phyloP scores from a whole-genome alignment of 2,329 filamentous ascomycete species.

The Curvularia spicifera region DNA sequence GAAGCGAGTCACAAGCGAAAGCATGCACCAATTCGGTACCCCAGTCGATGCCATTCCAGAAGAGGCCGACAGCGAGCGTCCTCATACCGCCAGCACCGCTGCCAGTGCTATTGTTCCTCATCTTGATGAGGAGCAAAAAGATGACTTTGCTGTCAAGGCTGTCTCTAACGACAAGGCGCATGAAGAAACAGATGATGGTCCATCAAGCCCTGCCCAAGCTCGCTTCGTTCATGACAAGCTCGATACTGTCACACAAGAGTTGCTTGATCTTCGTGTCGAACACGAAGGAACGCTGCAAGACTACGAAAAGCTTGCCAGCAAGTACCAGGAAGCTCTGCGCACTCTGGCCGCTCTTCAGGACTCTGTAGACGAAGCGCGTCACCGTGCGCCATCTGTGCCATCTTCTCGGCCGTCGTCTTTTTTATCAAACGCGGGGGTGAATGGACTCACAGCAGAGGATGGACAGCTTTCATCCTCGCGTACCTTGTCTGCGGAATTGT shows the following conservation, averaged over 20 bases:
- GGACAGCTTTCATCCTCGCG: conserved; percentile 78
- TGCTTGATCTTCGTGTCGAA: conserved; percentile 87
- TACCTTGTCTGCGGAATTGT: conserved; percentile 92
- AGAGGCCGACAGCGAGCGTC: conserved; percentile 42
- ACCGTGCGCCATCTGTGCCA: conserved; percentile 61
- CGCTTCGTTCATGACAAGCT: conserved; percentile 91
- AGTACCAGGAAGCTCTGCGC: conserved; percentile 88
- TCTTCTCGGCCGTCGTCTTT: conserved; percentile 75
- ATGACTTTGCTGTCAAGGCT: conserved; percentile 20
- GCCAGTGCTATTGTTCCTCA: conserved; percentile 3
- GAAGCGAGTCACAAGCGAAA: conserved; percentile 32
- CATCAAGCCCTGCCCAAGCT: conserved; percentile 77
- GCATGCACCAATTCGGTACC: conserved; percentile 40
- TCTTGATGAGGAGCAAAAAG: conserved; percentile 19
- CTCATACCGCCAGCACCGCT: conserved; percentile 34
- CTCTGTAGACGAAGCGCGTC: conserved; percentile 77
- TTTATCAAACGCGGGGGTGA: conserved; percentile 78
- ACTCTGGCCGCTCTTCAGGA: conserved; percentile 86
- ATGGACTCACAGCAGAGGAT: conserved; percentile 70
- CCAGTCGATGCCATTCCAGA: conserved; percentile 48
- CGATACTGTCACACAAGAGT: conserved; percentile 87
- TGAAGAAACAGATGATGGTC: conserved; percentile 51
- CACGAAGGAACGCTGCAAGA: conserved; percentile 85
- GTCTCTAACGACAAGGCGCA: conserved; percentile 21
- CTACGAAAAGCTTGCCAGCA: conserved; percentile 79